These are phyloP conservation scores for Parietaria judaica DNA, from an alignment of 306 rosid species.

Conservation along the genomic window DNA sequence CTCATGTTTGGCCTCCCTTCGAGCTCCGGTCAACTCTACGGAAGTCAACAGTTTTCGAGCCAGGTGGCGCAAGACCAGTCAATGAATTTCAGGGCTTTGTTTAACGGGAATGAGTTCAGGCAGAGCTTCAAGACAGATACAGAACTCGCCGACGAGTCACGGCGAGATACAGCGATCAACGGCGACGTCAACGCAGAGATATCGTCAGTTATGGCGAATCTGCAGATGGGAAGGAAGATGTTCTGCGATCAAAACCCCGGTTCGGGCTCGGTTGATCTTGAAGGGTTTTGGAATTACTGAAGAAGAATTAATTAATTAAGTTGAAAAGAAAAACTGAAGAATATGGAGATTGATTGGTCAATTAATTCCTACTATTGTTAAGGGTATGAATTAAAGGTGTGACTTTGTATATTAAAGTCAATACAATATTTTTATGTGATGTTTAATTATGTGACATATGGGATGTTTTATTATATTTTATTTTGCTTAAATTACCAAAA, in stretches of 20 bases:
- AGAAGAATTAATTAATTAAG: too few relatives aligned
- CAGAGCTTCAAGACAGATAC: slow-evolving; percentile 50
- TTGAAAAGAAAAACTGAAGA: too few relatives aligned
- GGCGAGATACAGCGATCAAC: slow-evolving; percentile 39
- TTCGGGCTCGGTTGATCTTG: slow-evolving; percentile 31
- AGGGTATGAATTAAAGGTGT: not conserved
- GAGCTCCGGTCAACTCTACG: slow-evolving; percentile 27
- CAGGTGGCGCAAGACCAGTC: slow-evolving; percentile 49
- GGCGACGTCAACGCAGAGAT: slow-evolving; percentile 54
- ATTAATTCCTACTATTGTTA: not conserved
- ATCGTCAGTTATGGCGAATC: slow-evolving; percentile 50
- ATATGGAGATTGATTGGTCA: too few relatives aligned
- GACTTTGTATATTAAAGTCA: not conserved
- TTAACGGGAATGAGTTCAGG: slow-evolving; percentile 49
- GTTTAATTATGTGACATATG: not conserved
- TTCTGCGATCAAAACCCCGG: slow-evolving; percentile 41
- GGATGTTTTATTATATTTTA: too few relatives aligned
- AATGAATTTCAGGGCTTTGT: slow-evolving; percentile 39
- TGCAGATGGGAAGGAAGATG: slow-evolving; percentile 36
- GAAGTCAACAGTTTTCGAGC: slow-evolving; percentile 29
- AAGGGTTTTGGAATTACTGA: slow-evolving; percentile 52
- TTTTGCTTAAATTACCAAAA: too few relatives aligned
- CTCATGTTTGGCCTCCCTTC: slow-evolving; percentile 32
- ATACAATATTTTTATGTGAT: too few relatives aligned
- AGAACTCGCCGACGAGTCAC: slow-evolving; percentile 45